These are phyloP conservation scores for Fragilaria crotonensis DNA, from an alignment of 108 stramenopile species.

Conservation along the genomic window DNA sequence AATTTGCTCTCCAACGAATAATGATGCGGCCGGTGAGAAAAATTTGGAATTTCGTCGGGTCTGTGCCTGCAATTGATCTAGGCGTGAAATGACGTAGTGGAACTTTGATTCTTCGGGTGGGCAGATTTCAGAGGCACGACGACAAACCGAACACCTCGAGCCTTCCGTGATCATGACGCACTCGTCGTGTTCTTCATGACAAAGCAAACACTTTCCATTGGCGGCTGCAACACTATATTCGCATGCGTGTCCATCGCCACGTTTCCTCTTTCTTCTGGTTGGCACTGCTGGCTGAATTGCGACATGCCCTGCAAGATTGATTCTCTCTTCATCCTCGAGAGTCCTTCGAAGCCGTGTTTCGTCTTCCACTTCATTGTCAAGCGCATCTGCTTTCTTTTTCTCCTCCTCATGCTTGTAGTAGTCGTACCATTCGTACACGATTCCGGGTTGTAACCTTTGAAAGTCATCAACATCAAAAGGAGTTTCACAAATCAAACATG, in stretches of 20 bases:
- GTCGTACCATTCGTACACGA: constrained; percentile 19
- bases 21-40: constrained; percentile 20
- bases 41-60: neutral
- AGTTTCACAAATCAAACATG: constrained; percentile 42
- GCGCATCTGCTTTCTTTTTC: neutral
- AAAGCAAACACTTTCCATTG: constrained; percentile 63
- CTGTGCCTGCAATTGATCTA: constrained; percentile 26
- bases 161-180: constrained; percentile 39
- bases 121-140: constrained; percentile 40
- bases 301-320: constrained; percentile 5
- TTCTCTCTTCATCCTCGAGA: constrained; percentile 10
- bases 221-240: constrained; percentile 24
- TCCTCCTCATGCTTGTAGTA: neutral
- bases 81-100: constrained; percentile 50
- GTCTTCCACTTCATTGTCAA: neutral
- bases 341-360: neutral
- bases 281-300: constrained; percentile 1
- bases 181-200: constrained; percentile 57
- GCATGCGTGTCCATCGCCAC: constrained; percentile 57
- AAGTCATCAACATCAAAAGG: constrained; percentile 74
- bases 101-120: constrained; percentile 65
- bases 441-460: constrained; percentile 74
- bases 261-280: constrained; percentile 21
- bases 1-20: constrained; percentile 12
- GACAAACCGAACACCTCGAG: constrained; percentile 45